Conservation (phyloP, 345 rosid genomes). For the Rhizophora apiculata region DNA sequence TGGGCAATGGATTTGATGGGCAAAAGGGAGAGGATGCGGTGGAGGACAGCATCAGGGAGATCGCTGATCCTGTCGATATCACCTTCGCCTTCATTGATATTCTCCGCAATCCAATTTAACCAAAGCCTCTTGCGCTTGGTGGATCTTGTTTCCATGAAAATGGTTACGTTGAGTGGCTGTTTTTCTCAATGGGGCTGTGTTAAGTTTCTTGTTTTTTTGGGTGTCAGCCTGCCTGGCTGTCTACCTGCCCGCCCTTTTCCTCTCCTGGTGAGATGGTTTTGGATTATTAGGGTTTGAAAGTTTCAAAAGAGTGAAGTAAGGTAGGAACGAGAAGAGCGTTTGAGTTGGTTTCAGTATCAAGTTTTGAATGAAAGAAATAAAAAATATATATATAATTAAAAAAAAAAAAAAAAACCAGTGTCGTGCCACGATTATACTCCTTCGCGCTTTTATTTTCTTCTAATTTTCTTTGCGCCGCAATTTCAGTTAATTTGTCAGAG, state of each 20-base stretch:
- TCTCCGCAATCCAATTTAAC: conserved; percentile 24
- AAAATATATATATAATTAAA: no score
- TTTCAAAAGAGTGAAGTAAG: conserved; percentile 47
- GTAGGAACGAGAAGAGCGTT: conserved; percentile 31
- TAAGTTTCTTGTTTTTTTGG: no score
- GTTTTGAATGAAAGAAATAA: background rate
- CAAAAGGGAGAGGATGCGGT: conserved; percentile 56
- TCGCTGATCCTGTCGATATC: conserved; percentile 54
- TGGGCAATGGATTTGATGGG: conserved; percentile 57
- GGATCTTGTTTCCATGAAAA: conserved; percentile 71
- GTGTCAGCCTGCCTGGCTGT: no score
- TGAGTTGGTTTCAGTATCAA: conserved; percentile 33
- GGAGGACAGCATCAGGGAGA: conserved; percentile 64
- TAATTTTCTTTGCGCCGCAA: no score
- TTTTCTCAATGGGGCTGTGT: background rate
- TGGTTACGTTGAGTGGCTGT: background rate
- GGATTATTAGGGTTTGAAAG: conserved; percentile 45
- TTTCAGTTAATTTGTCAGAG: no score
- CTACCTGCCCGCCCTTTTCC: background rate
- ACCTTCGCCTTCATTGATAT: conserved; percentile 7
- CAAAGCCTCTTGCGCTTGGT: conserved; percentile 50
- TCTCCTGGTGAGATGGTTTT: conserved; percentile 2
- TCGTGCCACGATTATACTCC: no score
- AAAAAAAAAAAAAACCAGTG: no score
- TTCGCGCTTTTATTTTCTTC: no score